phyloP scores from a whole-genome alignment of 176 grass and related monocot genomes.

The Juncus effusus region DNA sequence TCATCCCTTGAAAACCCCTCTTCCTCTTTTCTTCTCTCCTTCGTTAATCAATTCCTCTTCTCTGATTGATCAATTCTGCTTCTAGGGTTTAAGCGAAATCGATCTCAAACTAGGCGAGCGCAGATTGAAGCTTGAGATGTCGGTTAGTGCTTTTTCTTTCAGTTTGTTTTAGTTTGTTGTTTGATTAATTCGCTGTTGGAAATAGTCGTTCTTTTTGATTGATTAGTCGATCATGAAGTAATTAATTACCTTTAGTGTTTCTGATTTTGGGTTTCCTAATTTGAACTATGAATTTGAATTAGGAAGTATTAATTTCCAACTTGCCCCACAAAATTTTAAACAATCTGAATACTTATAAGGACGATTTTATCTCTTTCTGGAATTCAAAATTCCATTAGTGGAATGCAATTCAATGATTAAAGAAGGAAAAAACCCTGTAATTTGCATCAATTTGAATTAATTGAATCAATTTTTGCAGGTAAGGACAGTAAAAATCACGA shows the following conservation, averaged over 20 bases:
- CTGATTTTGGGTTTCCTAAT: not conserved
- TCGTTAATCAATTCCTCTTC: not conserved
- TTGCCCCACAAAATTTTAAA: too few species aligned
- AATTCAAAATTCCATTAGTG: not conserved
- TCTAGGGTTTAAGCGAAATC: not conserved
- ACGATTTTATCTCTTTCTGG: not conserved
- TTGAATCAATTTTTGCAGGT: conserved; percentile 39
- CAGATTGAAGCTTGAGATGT: conserved; percentile 15
- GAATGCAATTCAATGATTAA: not conserved
- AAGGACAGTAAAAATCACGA: conserved; percentile 72
- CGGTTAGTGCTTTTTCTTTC: conserved; percentile 22
- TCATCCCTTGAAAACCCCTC: not conserved
- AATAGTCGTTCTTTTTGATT: not conserved
- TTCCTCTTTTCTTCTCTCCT: not conserved
- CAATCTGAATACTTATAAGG: not conserved
- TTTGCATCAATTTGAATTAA: conserved; percentile 8
- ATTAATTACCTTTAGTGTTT: not conserved
- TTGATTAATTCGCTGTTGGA: not conserved
- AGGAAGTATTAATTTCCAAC: not conserved
- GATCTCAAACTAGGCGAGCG: not conserved
- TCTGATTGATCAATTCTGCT: not conserved
- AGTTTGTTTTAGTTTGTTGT: not conserved
- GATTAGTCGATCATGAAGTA: not conserved
- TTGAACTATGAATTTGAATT: not conserved
- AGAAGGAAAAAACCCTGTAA: not conserved